Percentiles rank a stretch among this genome's conserved stretches.
phyloP scores from a whole-genome alignment of 2,329 filamentous ascomycete genomes.

The Sodiomyces alkalinus region DNA sequence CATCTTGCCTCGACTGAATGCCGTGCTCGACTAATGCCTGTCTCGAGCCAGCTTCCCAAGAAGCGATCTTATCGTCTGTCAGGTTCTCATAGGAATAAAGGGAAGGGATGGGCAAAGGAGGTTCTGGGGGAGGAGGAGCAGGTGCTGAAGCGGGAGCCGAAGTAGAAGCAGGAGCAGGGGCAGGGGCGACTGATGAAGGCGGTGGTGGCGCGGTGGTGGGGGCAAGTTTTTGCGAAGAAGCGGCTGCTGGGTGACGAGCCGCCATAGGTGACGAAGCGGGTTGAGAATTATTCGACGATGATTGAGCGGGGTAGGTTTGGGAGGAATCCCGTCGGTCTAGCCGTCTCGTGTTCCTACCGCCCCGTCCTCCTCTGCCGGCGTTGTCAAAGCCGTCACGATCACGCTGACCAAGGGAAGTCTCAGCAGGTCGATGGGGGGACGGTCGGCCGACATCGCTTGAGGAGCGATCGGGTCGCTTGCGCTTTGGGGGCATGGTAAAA shows the following conservation, averaged over 20 bases:
- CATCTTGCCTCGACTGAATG: slow-evolving; percentile 45
- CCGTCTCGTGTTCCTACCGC: slow-evolving; percentile 28
- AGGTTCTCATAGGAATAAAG: slow-evolving; percentile 62
- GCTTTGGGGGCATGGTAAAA: slow-evolving; percentile 40
- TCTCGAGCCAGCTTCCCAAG: slow-evolving; percentile 53
- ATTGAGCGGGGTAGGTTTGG: slow-evolving; percentile 11
- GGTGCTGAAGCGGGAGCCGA: slow-evolving; percentile 3
- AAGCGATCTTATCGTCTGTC: slow-evolving; percentile 50
- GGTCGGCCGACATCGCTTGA: slow-evolving; percentile 38
- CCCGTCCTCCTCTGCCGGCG: slow-evolving; percentile 27
- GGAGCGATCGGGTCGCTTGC: slow-evolving; percentile 40
- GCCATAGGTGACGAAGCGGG: neutral
- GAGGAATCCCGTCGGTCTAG: slow-evolving; percentile 36
- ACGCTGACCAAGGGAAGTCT: slow-evolving; percentile 40
- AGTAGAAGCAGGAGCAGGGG: slow-evolving; percentile 5
- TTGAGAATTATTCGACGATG: neutral
- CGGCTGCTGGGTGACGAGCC: slow-evolving; percentile 2
- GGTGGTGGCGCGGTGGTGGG: slow-evolving; percentile 4
- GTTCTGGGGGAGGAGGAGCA: slow-evolving; percentile 10
- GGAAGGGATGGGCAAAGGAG: slow-evolving; percentile 20
- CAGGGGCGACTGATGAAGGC: slow-evolving; percentile 3
- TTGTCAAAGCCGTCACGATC: slow-evolving; percentile 34
- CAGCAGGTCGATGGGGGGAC: slow-evolving; percentile 46
- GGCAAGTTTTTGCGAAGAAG: slow-evolving; percentile 3
- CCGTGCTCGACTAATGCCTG: slow-evolving; percentile 52